Base-by-base conservation (phyloP, 768 basidiomycete genomes). In the Coprinopsis sp. region DNA sequence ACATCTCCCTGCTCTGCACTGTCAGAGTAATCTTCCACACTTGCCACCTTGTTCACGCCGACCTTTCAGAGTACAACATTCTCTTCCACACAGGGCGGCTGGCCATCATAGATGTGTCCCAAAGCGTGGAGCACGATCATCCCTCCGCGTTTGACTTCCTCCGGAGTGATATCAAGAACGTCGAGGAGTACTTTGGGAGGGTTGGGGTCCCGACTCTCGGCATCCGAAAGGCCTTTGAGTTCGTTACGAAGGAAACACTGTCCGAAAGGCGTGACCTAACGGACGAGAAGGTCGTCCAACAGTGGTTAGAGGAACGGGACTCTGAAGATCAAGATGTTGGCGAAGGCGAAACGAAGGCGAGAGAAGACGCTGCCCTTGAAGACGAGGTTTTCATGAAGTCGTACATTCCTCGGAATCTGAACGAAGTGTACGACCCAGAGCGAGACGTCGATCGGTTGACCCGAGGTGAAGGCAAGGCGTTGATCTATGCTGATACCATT, bases 81-180 rank as follows among this genome's bases (percentile, higher is more conserved):
- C 77, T 99, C 59, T 95, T 82, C 58, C 87, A 91, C 65, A 70
- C 80, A 38, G 73, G 67, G 1, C 90, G 91, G 58, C 75, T 96
- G 14, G 92, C 80, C 65, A 85, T 98, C 56, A 98, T 99, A 67
- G 96, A 99, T 64, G 96, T 99, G 49, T 96, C 94, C 1, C 96
- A 99, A 62, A 94, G 91, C 52, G 94, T 99, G 28, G 96, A 99
- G 58, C 94, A 97, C 60, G 95, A 98, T 64, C 96, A 99, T 57
- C 96, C 95, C 0, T 75, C 86, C 23, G 91, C 96, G 0, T 97
- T 93, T 61, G 95, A 99, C 64, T 99, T 99, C 67, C 75, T 99
- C 29, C 84, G 94, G 22, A 82, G 76, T 36, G 96, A 99, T 64
- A 78, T 99, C 40, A 83, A 82, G 55, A 98, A 99, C 61, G 73